Base-by-base conservation (phyloP, 177 flowering plant genomes). In the Vitis hybrid region DNA sequence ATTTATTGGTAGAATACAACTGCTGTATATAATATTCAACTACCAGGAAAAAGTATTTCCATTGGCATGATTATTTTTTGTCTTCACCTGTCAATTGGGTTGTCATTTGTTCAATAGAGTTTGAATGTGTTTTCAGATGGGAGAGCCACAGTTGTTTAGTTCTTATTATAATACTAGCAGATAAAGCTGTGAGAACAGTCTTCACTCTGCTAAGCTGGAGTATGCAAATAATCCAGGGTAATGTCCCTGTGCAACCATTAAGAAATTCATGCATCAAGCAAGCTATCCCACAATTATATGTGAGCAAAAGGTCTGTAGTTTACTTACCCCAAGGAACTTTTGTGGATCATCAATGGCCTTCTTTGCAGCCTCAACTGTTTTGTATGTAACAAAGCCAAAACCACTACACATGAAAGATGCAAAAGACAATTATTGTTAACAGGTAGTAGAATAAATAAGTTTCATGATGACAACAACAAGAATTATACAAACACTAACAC, bases 351-450 rank as follows among this genome's bases (percentile, higher is more conserved):
- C 90, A 16, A 88, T 73, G 22, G 94, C 94, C 72, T 74, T 90
- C 81, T 80, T 90, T 67, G 94, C 83, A 67, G 88, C 85, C 72
- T 86, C 94, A 18, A 76, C 82, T 16, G 89, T 88, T 77, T 74
- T 88, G 79, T 81, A 89, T 53, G 94, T 89, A 65, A 89, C 87
- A 78, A 88, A 89, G 61, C 94, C 94, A 79, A 88, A 89, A 48
- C 92, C 89, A 75, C 92, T 88, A 62, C 73, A 80, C 13, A 33
- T n/a, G 22, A 21, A 31, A 33, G 16, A 45, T 45, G 10, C 29
- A 60, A 51, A 64, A 53, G 14, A 63, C 60, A 2, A 29, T 60
- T 29, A 48, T 52, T 56, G n/a, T 6, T 52, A 33, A 22, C 2
- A 51, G 49, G 55, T 21, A n/a, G 55, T 2, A 64, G 66, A 45